These are phyloP conservation scores for Emergomyces pasteurianus DNA, from an alignment of 2,329 filamentous ascomycete genomes.

Conservation along the genomic window DNA sequence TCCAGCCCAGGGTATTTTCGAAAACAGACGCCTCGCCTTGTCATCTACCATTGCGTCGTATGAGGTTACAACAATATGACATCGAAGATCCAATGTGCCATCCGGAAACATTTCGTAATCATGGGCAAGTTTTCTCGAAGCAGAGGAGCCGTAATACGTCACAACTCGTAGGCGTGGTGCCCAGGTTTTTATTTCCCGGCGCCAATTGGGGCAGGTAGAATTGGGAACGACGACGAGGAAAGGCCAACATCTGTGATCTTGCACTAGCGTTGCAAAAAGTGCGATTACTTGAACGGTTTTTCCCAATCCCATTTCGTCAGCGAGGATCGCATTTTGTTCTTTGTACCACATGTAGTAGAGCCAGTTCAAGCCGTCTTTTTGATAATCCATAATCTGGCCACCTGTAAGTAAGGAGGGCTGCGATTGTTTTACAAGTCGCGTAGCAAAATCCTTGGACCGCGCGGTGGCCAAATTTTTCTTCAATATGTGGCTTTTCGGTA, in stretches of 20 bases:
- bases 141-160: slow-evolving; percentile 74
- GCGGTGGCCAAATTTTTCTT: slow-evolving; percentile 57
- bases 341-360: slow-evolving; percentile 80
- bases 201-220: slow-evolving; percentile 94
- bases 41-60: slow-evolving; percentile 80
- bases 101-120: slow-evolving; percentile 73
- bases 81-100: slow-evolving; percentile 54
- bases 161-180: slow-evolving; percentile 74
- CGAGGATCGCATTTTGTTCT: slow-evolving; percentile 75
- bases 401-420: slow-evolving; percentile 66
- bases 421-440: slow-evolving; percentile 51
- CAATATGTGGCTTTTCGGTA: slow-evolving; percentile 44
- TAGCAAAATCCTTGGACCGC: slow-evolving; percentile 53
- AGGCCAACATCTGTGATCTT: slow-evolving; percentile 67
- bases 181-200: slow-evolving; percentile 91
- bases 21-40: slow-evolving; percentile 53
- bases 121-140: slow-evolving; percentile 63
- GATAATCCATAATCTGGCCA: slow-evolving; percentile 84
- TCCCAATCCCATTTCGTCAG: slow-evolving; percentile 95
- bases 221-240: slow-evolving; percentile 92
- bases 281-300: slow-evolving; percentile 93
- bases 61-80: slow-evolving; percentile 87
- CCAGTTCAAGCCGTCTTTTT: slow-evolving; percentile 90
- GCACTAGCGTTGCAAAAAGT: slow-evolving; percentile 61
- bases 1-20: slow-evolving; percentile 66